A percentile compares a stretch with the other conserved stretches of the same genome.
Conservation (phyloP, 345 rosid genomes). For the Alliaria petiolata region DNA sequence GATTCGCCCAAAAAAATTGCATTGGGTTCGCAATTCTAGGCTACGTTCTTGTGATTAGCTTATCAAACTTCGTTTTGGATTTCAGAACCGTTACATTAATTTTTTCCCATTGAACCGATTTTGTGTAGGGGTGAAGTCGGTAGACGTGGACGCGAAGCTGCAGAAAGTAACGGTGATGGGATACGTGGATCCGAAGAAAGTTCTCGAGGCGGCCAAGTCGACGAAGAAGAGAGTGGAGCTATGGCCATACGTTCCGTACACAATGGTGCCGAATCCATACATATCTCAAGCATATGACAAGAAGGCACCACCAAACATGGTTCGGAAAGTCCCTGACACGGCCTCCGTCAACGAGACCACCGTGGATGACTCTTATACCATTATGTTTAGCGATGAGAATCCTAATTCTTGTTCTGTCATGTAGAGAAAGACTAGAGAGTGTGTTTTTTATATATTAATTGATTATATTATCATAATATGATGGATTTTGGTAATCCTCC, state of each 20-base stretch:
- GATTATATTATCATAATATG: neutral
- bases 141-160: slow-evolving; percentile 72
- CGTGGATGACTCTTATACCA: slow-evolving; percentile 50
- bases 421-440: neutral
- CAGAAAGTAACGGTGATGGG: slow-evolving; percentile 86
- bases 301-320: slow-evolving; percentile 86
- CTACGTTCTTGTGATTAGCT: too few relatives aligned
- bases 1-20: too few relatives aligned
- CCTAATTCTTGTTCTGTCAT: slow-evolving; percentile 72
- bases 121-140: slow-evolving; percentile 59
- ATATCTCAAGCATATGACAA: slow-evolving; percentile 84
- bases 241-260: slow-evolving; percentile 92
- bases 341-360: slow-evolving; percentile 56
- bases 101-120: neutral
- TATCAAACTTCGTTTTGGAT: too few relatives aligned
- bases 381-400: slow-evolving; percentile 80
- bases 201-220: slow-evolving; percentile 66
- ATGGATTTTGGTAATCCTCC: too few relatives aligned
- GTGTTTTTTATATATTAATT: neutral
- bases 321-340: slow-evolving; percentile 47
- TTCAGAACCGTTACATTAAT: neutral
- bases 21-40: neutral
- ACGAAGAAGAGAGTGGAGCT: slow-evolving; percentile 87
- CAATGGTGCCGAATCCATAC: slow-evolving; percentile 63
- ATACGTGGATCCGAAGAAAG: slow-evolving; percentile 52